These are phyloP conservation scores for Grifola frondosa DNA, from an alignment of 1,284 basidiomycete species.

Conservation along the genomic window DNA sequence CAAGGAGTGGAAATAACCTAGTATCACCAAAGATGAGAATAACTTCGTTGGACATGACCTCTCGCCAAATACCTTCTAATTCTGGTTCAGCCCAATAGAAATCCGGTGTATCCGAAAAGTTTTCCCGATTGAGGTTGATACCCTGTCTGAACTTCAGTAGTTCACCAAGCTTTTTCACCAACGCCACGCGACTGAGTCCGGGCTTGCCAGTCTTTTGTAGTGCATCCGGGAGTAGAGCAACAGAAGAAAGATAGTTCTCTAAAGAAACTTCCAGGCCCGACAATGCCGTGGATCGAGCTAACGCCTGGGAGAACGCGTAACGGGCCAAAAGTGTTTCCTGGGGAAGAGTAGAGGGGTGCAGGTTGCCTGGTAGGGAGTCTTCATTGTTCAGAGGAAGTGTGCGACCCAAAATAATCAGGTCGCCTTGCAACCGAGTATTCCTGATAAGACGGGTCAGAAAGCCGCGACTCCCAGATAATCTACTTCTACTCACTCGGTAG, in stretches of 20 bases:
- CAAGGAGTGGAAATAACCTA: constrained; percentile 82
- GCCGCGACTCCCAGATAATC: constrained; percentile 15
- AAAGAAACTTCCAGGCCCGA: constrained; percentile 81
- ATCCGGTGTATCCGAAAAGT: constrained; percentile 86
- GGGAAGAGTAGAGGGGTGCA: constrained; percentile 54
- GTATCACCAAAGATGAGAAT: no score
- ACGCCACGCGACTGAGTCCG: constrained; percentile 71
- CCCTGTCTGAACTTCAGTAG: constrained; percentile 87
- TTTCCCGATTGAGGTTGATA: constrained; percentile 84
- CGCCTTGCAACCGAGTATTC: constrained; percentile 81
- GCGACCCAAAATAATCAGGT: constrained; percentile 85
- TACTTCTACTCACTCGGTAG: constrained; percentile 65
- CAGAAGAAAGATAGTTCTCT: constrained; percentile 78
- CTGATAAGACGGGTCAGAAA: constrained; percentile 39
- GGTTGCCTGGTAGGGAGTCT: constrained; percentile 39
- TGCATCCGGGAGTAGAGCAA: constrained; percentile 73
- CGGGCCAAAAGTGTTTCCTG: constrained; percentile 73
- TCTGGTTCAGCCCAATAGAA: constrained; percentile 92
- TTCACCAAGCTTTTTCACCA: constrained; percentile 87
- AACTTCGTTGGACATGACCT: no score
- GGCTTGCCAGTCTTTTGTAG: constrained; percentile 79
- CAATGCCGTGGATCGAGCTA: constrained; percentile 83
- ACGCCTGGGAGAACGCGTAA: constrained; percentile 87
- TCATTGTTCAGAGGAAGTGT: constrained; percentile 52
- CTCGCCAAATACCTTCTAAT: constrained; percentile 64